Evolutionary conservation across 2,329 filamentous ascomycete species (phyloP).

Genomic region (Zalaria sp.): DNA sequence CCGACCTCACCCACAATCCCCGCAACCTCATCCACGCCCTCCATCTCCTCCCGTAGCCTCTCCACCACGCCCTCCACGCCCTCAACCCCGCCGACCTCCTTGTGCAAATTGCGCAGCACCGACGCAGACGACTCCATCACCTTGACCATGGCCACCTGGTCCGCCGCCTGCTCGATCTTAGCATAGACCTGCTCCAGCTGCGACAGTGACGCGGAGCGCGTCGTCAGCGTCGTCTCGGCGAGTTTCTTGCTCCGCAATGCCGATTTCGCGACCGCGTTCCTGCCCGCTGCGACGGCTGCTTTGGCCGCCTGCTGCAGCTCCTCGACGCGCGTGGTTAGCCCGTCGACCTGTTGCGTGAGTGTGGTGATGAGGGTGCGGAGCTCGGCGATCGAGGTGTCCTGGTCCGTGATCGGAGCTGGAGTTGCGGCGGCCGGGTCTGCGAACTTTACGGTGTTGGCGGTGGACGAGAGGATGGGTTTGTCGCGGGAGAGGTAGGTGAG

Average conservation of each 20-base stretch:
- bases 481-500: constrained; percentile 35
- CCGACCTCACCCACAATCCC: constrained; percentile 54
- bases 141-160: constrained; percentile 69
- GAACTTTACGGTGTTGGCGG: constrained; percentile 55
- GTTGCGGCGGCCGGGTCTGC: constrained; percentile 36
- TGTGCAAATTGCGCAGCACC: constrained; percentile 60
- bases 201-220: constrained; percentile 56
- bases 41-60: constrained; percentile 62
- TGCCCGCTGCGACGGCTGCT: constrained; percentile 56
- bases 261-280: constrained; percentile 59
- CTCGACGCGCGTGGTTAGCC: constrained; percentile 42
- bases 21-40: constrained; percentile 67
- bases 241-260: constrained; percentile 73
- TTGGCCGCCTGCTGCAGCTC: constrained; percentile 45
- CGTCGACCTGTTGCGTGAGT: constrained; percentile 52
- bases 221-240: constrained; percentile 57
- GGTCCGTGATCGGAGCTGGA: constrained; percentile 47
- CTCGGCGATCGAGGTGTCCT: constrained; percentile 71
- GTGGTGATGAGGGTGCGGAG: constrained; percentile 59
- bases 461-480: constrained; percentile 17
- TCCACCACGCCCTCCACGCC: constrained; percentile 65
- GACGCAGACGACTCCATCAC: constrained; percentile 68
- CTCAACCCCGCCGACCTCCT: constrained; percentile 62
- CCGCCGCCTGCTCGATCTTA: constrained; percentile 74
- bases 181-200: constrained; percentile 73